A percentile compares a stretch with the other conserved stretches of the same genome.
Evolutionary conservation across 2,329 filamentous ascomycete species (phyloP).

Genomic region (Pseudopithomyces maydicus): DNA sequence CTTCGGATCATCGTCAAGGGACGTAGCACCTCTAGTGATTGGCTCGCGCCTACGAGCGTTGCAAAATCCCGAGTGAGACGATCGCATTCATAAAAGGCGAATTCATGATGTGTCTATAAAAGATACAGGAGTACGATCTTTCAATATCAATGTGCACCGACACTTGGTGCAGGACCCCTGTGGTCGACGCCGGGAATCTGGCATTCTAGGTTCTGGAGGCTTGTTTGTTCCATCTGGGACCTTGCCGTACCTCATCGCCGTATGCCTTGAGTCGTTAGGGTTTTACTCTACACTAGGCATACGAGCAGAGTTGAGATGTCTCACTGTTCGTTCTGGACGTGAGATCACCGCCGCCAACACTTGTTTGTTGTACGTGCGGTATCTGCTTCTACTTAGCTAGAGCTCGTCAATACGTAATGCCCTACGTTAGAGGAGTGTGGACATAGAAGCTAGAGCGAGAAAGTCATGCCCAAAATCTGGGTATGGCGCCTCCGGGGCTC

Average conservation of each 20-base stretch:
- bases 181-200: not conserved
- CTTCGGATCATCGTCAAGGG: not conserved
- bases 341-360: not conserved
- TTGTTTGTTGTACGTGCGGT: conserved; percentile 9
- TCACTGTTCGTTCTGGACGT: not conserved
- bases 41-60: not conserved
- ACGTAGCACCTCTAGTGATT: not conserved
- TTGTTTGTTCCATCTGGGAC: conserved; percentile 2
- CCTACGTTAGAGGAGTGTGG: conserved; percentile 48
- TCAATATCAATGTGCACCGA: not conserved
- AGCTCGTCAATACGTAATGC: conserved; percentile 45
- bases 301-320: not conserved
- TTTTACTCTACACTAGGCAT: not conserved
- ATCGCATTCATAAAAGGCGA: not conserved
- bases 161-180: conserved; percentile 7
- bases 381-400: conserved; percentile 49
- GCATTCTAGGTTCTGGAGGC: conserved; percentile 9
- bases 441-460: conserved; percentile 48
- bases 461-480: conserved; percentile 26
- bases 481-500: conserved; percentile 34
- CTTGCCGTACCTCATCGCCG: not conserved
- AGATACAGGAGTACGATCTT: conserved; percentile 17
- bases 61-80: not conserved
- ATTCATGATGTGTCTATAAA: too few species aligned
- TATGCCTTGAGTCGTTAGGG: not conserved